phyloP scores from a whole-genome alignment of 2,329 filamentous ascomycete species.

The Botrytis elliptica region DNA sequence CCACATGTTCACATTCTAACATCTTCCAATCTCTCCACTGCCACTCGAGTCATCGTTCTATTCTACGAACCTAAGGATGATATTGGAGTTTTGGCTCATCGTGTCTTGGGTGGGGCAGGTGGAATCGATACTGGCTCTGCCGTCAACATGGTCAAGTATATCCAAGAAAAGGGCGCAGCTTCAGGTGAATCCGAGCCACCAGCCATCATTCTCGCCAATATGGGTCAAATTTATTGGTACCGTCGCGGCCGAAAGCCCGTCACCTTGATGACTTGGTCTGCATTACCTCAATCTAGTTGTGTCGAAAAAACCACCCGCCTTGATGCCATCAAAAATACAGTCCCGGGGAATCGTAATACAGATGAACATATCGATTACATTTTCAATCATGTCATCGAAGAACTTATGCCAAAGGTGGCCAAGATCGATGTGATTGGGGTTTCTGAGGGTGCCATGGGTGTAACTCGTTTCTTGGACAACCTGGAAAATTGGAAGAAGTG shows the following conservation, averaged over 20 bases:
- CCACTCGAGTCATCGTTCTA: slow-evolving; percentile 67
- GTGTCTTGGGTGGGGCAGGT: slow-evolving; percentile 60
- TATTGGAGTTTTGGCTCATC: slow-evolving; percentile 71
- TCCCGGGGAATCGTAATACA: slow-evolving; percentile 58
- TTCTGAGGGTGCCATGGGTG: slow-evolving; percentile 61
- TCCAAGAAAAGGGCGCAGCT: slow-evolving; percentile 37
- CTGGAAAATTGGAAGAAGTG: slow-evolving; percentile 51
- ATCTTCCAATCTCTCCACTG: slow-evolving; percentile 53
- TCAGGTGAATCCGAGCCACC: slow-evolving; percentile 41
- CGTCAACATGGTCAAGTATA: slow-evolving; percentile 57
- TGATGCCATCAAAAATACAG: slow-evolving; percentile 55
- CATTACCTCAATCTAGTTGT: slow-evolving; percentile 60
- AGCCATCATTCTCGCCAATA: slow-evolving; percentile 73
- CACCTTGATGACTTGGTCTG: slow-evolving; percentile 55
- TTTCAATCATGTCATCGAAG: slow-evolving; percentile 61
- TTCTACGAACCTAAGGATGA: slow-evolving; percentile 72
- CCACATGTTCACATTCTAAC: slow-evolving; percentile 70
- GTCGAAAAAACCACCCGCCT: slow-evolving; percentile 57
- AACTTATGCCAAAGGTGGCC: slow-evolving; percentile 48
- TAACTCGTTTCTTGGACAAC: slow-evolving; percentile 58
- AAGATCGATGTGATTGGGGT: slow-evolving; percentile 70
- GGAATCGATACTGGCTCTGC: slow-evolving; percentile 71
- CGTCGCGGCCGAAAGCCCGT: slow-evolving; percentile 60
- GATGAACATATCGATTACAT: slow-evolving; percentile 64
- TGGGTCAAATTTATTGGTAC: slow-evolving; percentile 76